These are phyloP conservation scores for Microcera coccophila DNA, from an alignment of 2,329 filamentous ascomycete genomes.

Conservation along the genomic window DNA sequence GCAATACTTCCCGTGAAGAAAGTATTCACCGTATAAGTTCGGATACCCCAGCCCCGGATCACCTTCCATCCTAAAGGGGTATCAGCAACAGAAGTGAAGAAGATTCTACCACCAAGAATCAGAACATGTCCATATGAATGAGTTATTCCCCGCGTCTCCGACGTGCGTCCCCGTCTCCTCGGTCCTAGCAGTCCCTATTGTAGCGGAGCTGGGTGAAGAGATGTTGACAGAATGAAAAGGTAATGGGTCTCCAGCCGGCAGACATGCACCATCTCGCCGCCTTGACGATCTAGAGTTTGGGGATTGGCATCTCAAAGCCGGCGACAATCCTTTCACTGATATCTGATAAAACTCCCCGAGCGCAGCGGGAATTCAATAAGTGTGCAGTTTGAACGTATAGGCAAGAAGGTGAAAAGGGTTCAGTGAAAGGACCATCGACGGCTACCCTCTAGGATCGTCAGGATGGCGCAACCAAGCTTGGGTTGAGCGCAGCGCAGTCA, in stretches of 20 bases:
- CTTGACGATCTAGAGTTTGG: slow-evolving; percentile 7
- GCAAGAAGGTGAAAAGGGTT: slow-evolving; percentile 7
- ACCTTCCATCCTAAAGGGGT: slow-evolving; percentile 30
- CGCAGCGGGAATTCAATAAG: slow-evolving; percentile 3
- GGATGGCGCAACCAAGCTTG: slow-evolving; percentile 4
- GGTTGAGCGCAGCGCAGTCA: slow-evolving; percentile 26
- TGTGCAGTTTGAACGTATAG: slow-evolving; percentile 1
- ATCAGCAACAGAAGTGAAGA: slow-evolving; percentile 33
- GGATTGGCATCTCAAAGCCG: slow-evolving; percentile 24
- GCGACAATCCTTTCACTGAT: slow-evolving; percentile 4
- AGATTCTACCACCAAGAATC: slow-evolving; percentile 23
- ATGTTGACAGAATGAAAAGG: slow-evolving; percentile 22
- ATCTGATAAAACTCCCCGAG: background rate
- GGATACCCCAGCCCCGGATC: slow-evolving; percentile 10
- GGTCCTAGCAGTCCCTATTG: slow-evolving; percentile 16
- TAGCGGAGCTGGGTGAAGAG: slow-evolving; percentile 26
- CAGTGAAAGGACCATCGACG: slow-evolving; percentile 7
- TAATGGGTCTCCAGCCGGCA: slow-evolving; percentile 22
- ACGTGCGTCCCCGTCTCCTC: slow-evolving; percentile 23
- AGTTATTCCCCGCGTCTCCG: slow-evolving; percentile 20
- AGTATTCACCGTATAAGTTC: background rate
- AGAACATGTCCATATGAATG: slow-evolving; percentile 20
- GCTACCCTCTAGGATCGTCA: slow-evolving; percentile 18
- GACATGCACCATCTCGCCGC: slow-evolving; percentile 14
- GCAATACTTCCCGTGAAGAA: background rate